phyloP scores from a whole-genome alignment of 2,329 filamentous ascomycete species.

The Beauveria pseudobassiana region DNA sequence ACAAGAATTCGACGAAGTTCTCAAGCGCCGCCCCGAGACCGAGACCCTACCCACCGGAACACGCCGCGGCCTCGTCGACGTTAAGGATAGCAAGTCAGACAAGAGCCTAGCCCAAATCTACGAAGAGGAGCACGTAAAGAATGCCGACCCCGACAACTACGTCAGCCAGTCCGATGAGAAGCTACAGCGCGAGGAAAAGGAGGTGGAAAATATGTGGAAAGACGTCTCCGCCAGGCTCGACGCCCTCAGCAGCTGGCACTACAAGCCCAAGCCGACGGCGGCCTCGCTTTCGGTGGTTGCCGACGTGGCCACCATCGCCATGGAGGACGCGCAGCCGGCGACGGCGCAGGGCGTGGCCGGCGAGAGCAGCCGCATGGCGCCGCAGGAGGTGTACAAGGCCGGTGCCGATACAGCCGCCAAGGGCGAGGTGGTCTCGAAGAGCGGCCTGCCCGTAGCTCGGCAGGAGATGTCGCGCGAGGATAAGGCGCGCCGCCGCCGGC shows the following conservation, averaged over 20 bases:
- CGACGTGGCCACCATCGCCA: conserved; percentile 83
- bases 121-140: conserved; percentile 81
- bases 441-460: conserved; percentile 66
- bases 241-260: conserved; percentile 86
- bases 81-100: conserved; percentile 82
- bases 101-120: conserved; percentile 88
- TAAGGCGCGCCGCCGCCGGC: conserved; percentile 65
- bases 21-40: conserved; percentile 71
- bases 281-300: conserved; percentile 79
- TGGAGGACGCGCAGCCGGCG: conserved; percentile 91
- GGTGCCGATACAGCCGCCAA: conserved; percentile 54
- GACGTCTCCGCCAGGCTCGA: conserved; percentile 76
- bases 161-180: conserved; percentile 79
- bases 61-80: conserved; percentile 66
- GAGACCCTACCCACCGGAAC: conserved; percentile 52
- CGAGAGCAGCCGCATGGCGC: conserved; percentile 70
- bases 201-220: conserved; percentile 78
- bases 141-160: conserved; percentile 68
- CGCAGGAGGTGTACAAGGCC: conserved; percentile 89
- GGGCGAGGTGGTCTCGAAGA: conserved; percentile 70
- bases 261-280: conserved; percentile 79
- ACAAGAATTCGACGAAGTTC: conserved; percentile 86
- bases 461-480: conserved; percentile 88
- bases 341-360: conserved; percentile 67
- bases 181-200: conserved; percentile 70